phyloP scores from a whole-genome alignment of 2,329 filamentous ascomycete species.

The Escovopsis sp. region DNA sequence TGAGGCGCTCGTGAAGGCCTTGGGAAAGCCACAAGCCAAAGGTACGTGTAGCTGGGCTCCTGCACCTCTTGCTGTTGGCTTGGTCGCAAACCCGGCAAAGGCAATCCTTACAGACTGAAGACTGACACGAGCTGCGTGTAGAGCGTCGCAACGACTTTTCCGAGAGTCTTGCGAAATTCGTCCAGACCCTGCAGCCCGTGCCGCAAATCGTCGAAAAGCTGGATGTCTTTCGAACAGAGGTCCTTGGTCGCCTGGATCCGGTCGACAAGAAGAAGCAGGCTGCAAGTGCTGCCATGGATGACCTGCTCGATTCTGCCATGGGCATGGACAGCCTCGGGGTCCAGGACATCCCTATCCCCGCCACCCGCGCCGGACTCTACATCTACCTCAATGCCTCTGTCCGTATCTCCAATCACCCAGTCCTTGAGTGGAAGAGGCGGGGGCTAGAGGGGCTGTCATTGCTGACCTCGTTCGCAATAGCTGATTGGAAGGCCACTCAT shows the following conservation, averaged over 20 bases:
- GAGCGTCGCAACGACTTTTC: constrained; percentile 33
- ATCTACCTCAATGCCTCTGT: constrained; percentile 73
- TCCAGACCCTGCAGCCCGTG: constrained; percentile 40
- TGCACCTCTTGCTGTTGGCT: too few relatives aligned
- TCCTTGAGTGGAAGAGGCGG: too few relatives aligned
- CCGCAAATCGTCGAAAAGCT: constrained; percentile 38
- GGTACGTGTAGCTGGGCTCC: constrained; percentile 27
- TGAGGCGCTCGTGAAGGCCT: constrained; percentile 32
- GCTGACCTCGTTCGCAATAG: constrained; percentile 25
- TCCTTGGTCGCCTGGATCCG: constrained; percentile 39
- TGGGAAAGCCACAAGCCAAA: constrained; percentile 38
- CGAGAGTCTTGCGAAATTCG: constrained; percentile 35
- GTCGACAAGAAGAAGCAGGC: constrained; percentile 35
- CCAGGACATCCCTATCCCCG: constrained; percentile 52
- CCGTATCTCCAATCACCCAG: constrained; percentile 14
- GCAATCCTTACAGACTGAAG: too few relatives aligned
- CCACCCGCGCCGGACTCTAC: constrained; percentile 70
- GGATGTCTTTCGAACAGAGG: constrained; percentile 42
- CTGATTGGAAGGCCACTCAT: constrained; percentile 68
- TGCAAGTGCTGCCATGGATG: constrained; percentile 35
- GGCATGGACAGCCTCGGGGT: constrained; percentile 39
- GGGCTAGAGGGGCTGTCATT: too few relatives aligned
- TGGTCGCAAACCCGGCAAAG: too few relatives aligned
- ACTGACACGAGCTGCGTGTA: constrained; percentile 9
- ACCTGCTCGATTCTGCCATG: constrained; percentile 41